Evolutionary conservation across 176 grass and related monocot genomes (phyloP).

Genomic region (Musa itinerans): DNA sequence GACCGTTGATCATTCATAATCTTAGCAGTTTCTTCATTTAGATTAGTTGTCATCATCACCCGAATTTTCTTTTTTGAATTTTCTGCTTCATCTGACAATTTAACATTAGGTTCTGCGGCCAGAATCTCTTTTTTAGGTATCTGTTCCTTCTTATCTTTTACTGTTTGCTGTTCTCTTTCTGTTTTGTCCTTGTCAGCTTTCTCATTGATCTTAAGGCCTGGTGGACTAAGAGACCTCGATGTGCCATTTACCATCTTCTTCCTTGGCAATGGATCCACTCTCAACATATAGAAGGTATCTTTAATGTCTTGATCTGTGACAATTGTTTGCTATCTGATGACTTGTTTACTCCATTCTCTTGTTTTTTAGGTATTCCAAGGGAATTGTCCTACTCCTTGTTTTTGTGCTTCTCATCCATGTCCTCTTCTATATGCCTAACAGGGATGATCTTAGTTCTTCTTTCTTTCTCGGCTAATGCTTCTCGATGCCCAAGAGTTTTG

Average conservation of each 20-base stretch:
- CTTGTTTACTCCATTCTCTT: constrained; percentile 30
- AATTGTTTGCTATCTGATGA: constrained; percentile 7
- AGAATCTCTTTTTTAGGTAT: constrained; percentile 6
- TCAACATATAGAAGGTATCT: constrained; percentile 71
- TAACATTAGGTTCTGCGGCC: background rate
- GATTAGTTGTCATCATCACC: constrained; percentile 11
- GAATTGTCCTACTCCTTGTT: constrained; percentile 21
- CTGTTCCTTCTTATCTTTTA: background rate
- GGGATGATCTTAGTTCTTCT: constrained; percentile 24
- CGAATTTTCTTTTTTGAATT: constrained; percentile 10
- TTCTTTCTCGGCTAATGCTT: constrained; percentile 13
- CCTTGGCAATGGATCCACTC: constrained; percentile 53
- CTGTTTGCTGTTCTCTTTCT: background rate
- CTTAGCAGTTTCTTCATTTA: constrained; percentile 16
- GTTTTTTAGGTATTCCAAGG: background rate
- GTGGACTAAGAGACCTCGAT: constrained; percentile 28
- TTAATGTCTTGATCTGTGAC: constrained; percentile 36
- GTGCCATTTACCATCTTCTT: constrained; percentile 57
- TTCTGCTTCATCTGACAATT: constrained; percentile 11
- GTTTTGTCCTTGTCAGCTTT: constrained; percentile 16
- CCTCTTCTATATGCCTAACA: constrained; percentile 14
- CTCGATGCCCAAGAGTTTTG: background rate
- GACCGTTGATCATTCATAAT: constrained; percentile 10
- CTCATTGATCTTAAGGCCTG: constrained; percentile 16
- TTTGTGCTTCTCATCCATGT: constrained; percentile 11